Conservation (phyloP, 768 basidiomycete genomes). For the Panaeolus cyanescens region DNA sequence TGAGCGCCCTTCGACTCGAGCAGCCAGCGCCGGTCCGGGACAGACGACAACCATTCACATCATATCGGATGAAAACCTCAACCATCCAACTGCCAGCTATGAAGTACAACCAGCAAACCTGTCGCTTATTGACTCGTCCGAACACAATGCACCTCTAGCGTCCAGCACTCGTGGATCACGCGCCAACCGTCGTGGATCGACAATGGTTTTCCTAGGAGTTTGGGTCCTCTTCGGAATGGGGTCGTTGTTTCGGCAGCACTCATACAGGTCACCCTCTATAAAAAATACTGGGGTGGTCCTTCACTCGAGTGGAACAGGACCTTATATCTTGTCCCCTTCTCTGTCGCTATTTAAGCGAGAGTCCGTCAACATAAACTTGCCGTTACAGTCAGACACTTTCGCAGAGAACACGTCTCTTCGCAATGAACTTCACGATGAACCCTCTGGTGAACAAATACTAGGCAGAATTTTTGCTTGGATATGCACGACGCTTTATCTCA, state of each 20-base stretch:
- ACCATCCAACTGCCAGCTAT: background rate
- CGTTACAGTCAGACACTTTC: background rate
- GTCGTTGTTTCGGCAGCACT: conserved; percentile 31
- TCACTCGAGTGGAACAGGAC: background rate
- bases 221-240: conserved; percentile 77
- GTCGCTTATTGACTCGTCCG: conserved; percentile 17
- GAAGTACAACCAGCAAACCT: background rate
- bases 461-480: conserved; percentile 95
- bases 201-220: conserved; percentile 79
- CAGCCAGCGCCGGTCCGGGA: conserved; percentile 44
- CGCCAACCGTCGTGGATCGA: conserved; percentile 68
- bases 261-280: background rate
- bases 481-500: conserved; percentile 91
- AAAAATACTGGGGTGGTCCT: background rate
- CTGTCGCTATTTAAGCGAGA: conserved; percentile 3
- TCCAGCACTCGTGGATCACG: conserved; percentile 47
- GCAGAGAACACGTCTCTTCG: background rate
- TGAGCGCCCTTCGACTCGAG: conserved; percentile 47
- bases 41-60: background rate
- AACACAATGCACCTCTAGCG: conserved; percentile 18
- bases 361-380: background rate
- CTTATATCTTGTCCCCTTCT: background rate
- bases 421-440: conserved; percentile 20
- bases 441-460: conserved; percentile 60
- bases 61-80: background rate